phyloP scores from a whole-genome alignment of 495 filamentous ascomycete species.

The Aspergillus diversus region DNA sequence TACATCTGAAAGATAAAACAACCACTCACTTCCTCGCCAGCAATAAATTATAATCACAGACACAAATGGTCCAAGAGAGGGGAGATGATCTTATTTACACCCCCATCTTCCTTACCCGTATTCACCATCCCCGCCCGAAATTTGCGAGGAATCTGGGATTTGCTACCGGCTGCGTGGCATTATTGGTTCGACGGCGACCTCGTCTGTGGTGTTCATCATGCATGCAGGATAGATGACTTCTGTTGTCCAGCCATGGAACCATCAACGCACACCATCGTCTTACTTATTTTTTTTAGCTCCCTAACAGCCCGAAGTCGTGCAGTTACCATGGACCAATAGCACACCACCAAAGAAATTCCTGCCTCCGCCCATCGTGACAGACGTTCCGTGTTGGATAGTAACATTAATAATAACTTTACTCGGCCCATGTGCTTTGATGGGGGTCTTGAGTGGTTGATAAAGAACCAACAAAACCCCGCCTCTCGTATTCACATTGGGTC shows the following conservation, averaged over 20 bases:
- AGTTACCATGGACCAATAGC: constrained; percentile 1
- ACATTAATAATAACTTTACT: not conserved
- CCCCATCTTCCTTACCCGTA: not conserved
- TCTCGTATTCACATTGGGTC: not conserved
- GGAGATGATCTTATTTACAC: not conserved
- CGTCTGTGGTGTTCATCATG: not conserved
- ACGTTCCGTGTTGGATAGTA: not conserved
- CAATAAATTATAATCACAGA: too few relatives aligned
- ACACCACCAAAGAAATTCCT: not conserved
- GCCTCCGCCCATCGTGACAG: not conserved
- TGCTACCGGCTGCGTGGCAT: not conserved
- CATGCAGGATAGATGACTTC: not conserved
- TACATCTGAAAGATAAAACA: too few relatives aligned
- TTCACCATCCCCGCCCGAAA: not conserved
- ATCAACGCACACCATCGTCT: not conserved
- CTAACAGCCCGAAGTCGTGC: not conserved
- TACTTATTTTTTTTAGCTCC: not conserved
- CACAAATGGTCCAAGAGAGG: too few relatives aligned
- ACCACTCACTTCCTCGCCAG: too few relatives aligned
- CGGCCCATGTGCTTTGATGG: not conserved
- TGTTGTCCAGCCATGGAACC: not conserved
- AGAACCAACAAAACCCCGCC: not conserved
- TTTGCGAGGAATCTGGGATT: not conserved
- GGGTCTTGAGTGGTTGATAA: not conserved
- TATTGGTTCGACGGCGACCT: not conserved